A percentile compares a stretch with the other conserved stretches of the same genome.
phyloP scores from a whole-genome alignment of 768 basidiomycete genomes.

The Suillus sp. region DNA sequence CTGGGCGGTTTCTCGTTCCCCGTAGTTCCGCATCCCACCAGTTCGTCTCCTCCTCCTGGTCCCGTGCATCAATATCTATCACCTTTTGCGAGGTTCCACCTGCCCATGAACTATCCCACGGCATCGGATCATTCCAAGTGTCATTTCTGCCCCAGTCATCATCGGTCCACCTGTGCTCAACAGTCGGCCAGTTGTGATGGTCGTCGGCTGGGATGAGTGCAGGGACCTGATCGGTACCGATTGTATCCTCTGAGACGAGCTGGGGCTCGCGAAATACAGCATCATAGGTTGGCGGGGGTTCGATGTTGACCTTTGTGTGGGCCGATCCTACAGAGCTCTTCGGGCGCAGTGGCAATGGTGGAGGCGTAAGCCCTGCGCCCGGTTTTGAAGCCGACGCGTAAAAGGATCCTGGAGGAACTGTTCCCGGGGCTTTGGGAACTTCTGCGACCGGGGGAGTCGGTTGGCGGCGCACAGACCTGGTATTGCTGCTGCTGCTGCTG shows the following conservation, averaged over 20 bases:
- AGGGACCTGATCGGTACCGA: conserved; percentile 39
- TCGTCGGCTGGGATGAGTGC: conserved; percentile 40
- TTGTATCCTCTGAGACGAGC: conserved; percentile 47
- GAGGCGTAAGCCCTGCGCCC: conserved; percentile 23
- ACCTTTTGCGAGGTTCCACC: conserved; percentile 27
- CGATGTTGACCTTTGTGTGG: conserved; percentile 36
- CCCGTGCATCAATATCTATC: conserved; percentile 61
- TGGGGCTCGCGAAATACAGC: conserved; percentile 56
- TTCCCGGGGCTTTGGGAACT: conserved; percentile 30
- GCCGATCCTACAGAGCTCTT: conserved; percentile 36
- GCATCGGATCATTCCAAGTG: conserved; percentile 14
- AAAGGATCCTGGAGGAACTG: conserved; percentile 32
- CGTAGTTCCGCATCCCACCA: conserved; percentile 70
- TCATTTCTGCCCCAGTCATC: conserved; percentile 9
- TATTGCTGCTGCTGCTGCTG: conserved; percentile 36
- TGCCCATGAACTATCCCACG: conserved; percentile 33
- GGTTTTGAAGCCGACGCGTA: conserved; percentile 27
- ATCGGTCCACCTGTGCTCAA: conserved; percentile 19
- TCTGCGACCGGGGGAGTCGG: conserved; percentile 48
- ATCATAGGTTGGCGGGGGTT: conserved; percentile 32
- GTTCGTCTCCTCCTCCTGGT: conserved; percentile 56
- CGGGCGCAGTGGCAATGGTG: conserved; percentile 38
- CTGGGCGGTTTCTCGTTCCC: conserved; percentile 54
- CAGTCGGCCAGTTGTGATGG: conserved; percentile 31
- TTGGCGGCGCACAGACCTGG: conserved; percentile 35